phyloP scores from a whole-genome alignment of 2,329 filamentous ascomycete genomes.

The Trichoderma koningii region DNA sequence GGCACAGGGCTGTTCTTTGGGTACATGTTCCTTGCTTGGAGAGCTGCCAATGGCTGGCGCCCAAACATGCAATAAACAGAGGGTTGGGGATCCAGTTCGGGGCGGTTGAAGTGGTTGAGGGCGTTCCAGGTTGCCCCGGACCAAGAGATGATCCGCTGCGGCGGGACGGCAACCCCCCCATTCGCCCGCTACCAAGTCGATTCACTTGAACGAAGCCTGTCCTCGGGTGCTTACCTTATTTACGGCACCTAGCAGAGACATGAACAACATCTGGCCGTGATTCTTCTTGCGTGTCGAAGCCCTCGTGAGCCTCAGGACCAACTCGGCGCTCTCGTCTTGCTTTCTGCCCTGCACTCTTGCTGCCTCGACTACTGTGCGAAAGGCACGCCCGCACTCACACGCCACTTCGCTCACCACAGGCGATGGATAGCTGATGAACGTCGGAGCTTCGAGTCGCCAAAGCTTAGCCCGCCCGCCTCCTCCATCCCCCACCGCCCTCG shows the following conservation, averaged over 20 bases:
- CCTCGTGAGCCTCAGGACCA: constrained; percentile 16
- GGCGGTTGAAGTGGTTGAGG: too few relatives aligned
- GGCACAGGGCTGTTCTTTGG: not conserved
- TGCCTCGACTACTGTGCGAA: not conserved
- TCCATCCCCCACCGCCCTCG: constrained; percentile 27
- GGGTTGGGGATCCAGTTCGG: not conserved
- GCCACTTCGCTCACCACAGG: constrained; percentile 23
- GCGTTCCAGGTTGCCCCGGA: constrained; percentile 18
- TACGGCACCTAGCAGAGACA: constrained; percentile 14
- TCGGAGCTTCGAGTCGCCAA: constrained; percentile 26
- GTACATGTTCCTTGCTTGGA: not conserved
- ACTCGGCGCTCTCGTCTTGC: not conserved
- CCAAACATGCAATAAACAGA: constrained; percentile 6
- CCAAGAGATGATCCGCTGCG: constrained; percentile 29
- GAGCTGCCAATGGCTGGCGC: constrained; percentile 10
- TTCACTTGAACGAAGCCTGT: constrained; percentile 19
- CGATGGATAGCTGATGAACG: constrained; percentile 33
- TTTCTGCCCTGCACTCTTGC: not conserved
- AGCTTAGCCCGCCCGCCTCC: constrained; percentile 25
- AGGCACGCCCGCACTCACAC: constrained; percentile 11
- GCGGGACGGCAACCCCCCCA: constrained; percentile 22
- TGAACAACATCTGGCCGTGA: constrained; percentile 13
- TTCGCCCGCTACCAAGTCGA: constrained; percentile 10
- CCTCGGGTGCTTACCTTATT: constrained; percentile 23
- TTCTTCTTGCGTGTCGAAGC: not conserved